Evolutionary conservation across 1,284 basidiomycete species (phyloP), one percentile per base, ranked within the genome.

Genomic region (Trichosporon coremiiforme): DNA sequence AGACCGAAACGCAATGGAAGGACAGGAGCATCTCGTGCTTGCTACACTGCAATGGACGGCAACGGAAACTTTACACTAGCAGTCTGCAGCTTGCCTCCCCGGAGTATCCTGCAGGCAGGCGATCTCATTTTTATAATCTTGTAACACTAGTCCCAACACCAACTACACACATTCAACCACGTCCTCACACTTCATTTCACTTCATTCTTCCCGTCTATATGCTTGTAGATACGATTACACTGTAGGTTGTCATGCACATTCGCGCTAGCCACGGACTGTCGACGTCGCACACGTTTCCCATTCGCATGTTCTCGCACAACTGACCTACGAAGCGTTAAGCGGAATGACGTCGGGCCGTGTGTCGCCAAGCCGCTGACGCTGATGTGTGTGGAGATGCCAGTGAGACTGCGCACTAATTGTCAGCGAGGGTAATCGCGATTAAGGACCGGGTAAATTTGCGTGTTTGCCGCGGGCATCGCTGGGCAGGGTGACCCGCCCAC

Each of bases 201-300:
- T 53, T 53, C 50, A 53, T 10, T 53, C 9, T 20, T 53, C 22
- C 36, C 50, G 50, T 45, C 41, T 53, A 53, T 53, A 53, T 53
- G 50, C 50, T 53, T 53, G 50, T 53, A 53, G 50, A 53, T 53
- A 53, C 50, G 50, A 53, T 53, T 53, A 53, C 22, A 20, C 50
- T 53, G 50, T 53, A 53, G 50, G 50, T 53, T 53, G 50, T 53
- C 50, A 53, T 53, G 50, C 50, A 53, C 50, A 53, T 53, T 25
- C 50, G 50, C 20, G 50, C 50, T 17, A 53, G 22, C 50, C 9
- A 17, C 50, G 9, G n/a, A 22, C 25, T 25, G 25, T 25, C 25
- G 25, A 25, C 25, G 25, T 25, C 25, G 25, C 25, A 25, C 25
- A 2, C 25, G 25, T 25, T 25, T 25, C 25, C 25, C 25, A 25